Evolutionary conservation across 2,329 filamentous ascomycete species (phyloP), one percentile per base, ranked within the genome.

Genomic region (Fusarium sp.): DNA sequence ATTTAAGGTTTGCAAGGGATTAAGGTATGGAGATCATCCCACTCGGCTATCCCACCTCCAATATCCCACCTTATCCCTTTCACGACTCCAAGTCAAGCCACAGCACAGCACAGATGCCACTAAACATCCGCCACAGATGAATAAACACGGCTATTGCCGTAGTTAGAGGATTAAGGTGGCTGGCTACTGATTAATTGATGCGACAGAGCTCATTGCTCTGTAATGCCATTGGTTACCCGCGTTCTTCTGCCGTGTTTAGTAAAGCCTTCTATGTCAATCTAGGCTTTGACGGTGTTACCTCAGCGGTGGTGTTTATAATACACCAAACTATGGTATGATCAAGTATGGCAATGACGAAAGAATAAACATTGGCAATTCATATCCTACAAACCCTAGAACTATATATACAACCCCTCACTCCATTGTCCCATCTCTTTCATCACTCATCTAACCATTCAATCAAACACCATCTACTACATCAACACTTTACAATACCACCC

Each of bases 1-100:
- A 3, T 53, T 35, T 35, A 40, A 25, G 25, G 37, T 48, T 61
- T 39, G 13, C 1, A 22, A 23, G 23, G 22, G 11, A 10, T 0
- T 9, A 32, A 22, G 17, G 37, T 3, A 33, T 14, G 14, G 14
- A 8, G n/a, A 62, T 66, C 64, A 62, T 66, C 64, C 60, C 67
- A 59, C 67, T 52, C 62, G 65, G 57, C 8, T 22, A 63, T 64
- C 64, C 69, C 69, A 54, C 62, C 5, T 32, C 7, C 14, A 23
- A 4, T 25, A 60, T 57, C 56, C 52, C 52, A 49, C 20, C 19
- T 22, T 14, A 13, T 33, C 32, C 45, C 51, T 5, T 11, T 23
- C 17, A 13, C 9, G 35, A 50, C 35, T 32, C 7, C 23, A 11
- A 2, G 27, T 4, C 2, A 37, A 27, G 56, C 58, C 58, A 61